These are phyloP conservation scores for Panellus pusillus DNA, from an alignment of 768 basidiomycete species.

Conservation along the genomic window DNA sequence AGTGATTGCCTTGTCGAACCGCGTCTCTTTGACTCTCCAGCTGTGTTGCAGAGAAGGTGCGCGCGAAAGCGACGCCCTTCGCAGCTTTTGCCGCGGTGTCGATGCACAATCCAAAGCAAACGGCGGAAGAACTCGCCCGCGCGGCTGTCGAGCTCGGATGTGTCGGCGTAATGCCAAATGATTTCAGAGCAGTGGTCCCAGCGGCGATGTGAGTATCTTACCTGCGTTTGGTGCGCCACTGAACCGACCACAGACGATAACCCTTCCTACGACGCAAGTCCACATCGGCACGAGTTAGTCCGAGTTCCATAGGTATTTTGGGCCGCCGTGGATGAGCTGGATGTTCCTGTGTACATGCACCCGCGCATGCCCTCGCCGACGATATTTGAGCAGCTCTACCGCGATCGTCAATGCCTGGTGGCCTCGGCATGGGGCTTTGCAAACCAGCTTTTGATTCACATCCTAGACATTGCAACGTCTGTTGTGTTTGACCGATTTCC, in stretches of 20 bases:
- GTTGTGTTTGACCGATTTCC: conserved; percentile 24
- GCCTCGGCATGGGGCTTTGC: no score
- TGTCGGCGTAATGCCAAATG: conserved; percentile 19
- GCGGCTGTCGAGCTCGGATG: conserved; percentile 19
- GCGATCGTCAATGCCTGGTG: conserved; percentile 16
- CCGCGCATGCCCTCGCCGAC: conserved; percentile 7
- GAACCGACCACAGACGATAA: no score
- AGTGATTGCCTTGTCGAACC: no score
- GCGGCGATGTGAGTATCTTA: conserved; percentile 12
- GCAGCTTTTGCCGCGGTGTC: conserved; percentile 23
- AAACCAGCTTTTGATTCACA: no score
- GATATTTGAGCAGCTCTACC: conserved; percentile 15
- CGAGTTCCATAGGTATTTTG: conserved; percentile 10
- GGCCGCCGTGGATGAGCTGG: conserved; percentile 18
- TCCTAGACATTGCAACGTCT: conserved; percentile 22
- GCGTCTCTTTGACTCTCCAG: no score
- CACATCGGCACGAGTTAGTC: not conserved
- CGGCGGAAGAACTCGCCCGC: conserved; percentile 16
- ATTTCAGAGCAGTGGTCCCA: conserved; percentile 21
- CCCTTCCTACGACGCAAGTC: conserved; percentile 14
- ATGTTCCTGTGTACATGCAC: conserved; percentile 19
- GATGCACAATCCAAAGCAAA: conserved; percentile 21
- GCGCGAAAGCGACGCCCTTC: no score
- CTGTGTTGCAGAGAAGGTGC: no score
- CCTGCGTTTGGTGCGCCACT: no score